A percentile compares a stretch with the other conserved stretches of the same genome.
These are phyloP conservation scores for Evernia prunastri DNA, from an alignment of 495 filamentous ascomycete genomes.

Conservation along the genomic window DNA sequence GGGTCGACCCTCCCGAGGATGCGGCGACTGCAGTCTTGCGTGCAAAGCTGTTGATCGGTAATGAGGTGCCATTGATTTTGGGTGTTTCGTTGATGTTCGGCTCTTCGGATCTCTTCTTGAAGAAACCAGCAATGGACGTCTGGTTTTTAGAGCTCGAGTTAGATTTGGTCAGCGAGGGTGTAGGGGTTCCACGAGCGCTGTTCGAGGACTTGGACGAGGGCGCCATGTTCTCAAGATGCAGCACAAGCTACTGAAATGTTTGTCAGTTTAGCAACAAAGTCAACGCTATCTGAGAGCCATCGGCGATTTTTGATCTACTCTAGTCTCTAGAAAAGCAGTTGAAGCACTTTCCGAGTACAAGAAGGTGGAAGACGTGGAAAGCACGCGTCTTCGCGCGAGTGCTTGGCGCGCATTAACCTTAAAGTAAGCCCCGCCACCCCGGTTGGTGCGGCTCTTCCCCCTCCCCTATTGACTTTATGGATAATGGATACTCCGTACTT, in stretches of 20 bases:
- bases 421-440: too few species aligned
- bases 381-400: constrained; percentile 4
- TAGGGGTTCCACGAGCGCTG: constrained; percentile 21
- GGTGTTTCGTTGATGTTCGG: constrained; percentile 40
- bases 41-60: constrained; percentile 13
- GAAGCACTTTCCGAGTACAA: not conserved
- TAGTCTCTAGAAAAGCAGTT: too few species aligned
- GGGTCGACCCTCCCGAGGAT: constrained; percentile 39
- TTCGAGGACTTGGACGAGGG: constrained; percentile 20
- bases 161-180: constrained; percentile 41
- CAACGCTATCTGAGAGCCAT: not conserved
- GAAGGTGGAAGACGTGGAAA: not conserved
- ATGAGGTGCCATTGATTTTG: constrained; percentile 36
- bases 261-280: not conserved
- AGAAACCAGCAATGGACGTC: constrained; percentile 80
- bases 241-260: not conserved
- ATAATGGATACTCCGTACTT: too few species aligned
- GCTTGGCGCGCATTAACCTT: not conserved
- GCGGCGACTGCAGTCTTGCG: constrained; percentile 27
- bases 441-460: too few species aligned
- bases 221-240: constrained; percentile 7
- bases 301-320: not conserved
- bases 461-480: too few species aligned
- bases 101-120: constrained; percentile 57
- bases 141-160: constrained; percentile 58